Evolutionary conservation across 352 stramenopile genomes (phyloP), one percentile per base, ranked within the genome.

Genomic region (Phytophthora palmivora): DNA sequence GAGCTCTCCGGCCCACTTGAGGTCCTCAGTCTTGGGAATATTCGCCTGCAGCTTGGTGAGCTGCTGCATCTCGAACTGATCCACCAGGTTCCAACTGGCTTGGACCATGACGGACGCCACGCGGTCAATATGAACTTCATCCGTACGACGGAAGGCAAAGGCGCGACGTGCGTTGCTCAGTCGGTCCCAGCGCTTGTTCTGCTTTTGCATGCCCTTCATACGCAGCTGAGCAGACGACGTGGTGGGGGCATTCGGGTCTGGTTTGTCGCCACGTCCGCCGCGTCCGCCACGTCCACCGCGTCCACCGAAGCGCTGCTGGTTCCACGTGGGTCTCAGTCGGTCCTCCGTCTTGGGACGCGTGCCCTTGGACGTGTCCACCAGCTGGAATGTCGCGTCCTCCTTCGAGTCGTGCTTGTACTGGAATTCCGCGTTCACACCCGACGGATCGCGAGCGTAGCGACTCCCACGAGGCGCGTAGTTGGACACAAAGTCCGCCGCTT

Each of bases 61-160:
- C 60, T 98, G 95, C 37, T 82, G 75, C 32, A 99, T 82, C 75
- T 99, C 97, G 59, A 99, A 95, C 79, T 99, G 91, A 69, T 99
- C 95, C 48, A 99, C 73, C 42, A 98, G 83, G 43, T 81, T 79
- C 96, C 97, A 99, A 58, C 91, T 94, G 39, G 78, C 66, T 51
- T 97, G 82, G 16, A 99, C 92, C 54, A 92, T 92, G 24, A 99
- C 94, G 33, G 84, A 96, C 18, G 92, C 84, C 48, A 84, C 79
- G 24, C 95, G 88, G 58, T 98, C 91, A 18, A 82, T 68, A 67
- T 85, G 93, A 34, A 82, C 63, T 50, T 94, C 86, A 52, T 96
- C 79, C 16, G 78, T 72, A 14, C 88, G 71, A 21, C 82, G 78
- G 66, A 76, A 79, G 30, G 66, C 75, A 65, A 90, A 83, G 63